A percentile compares a stretch with the other conserved stretches of the same genome.
Evolutionary conservation across 768 basidiomycete species (phyloP).

Genomic region (Suillus placidus): DNA sequence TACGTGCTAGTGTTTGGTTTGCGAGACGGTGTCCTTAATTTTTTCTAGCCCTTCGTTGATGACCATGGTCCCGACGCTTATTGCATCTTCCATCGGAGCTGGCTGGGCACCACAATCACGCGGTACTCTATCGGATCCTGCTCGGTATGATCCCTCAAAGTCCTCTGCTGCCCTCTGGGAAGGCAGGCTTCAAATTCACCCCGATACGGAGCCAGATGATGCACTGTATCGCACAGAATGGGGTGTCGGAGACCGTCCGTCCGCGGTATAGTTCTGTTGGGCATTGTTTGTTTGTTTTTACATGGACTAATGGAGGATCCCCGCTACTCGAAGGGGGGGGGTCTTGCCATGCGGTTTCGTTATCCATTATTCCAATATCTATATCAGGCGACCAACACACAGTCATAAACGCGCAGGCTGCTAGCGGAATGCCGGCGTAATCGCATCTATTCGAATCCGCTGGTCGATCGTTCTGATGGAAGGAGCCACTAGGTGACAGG

Average conservation of each 20-base stretch:
- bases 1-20: conserved; percentile 39
- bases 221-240: conserved; percentile 39
- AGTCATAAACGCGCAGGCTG: neutral
- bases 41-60: conserved; percentile 63
- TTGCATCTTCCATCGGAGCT: conserved; percentile 74
- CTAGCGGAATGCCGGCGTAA: conserved; percentile 1
- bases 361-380: conserved; percentile 10
- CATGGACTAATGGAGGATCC: conserved; percentile 2
- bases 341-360: neutral
- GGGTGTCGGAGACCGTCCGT: conserved; percentile 26
- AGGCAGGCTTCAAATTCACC: conserved; percentile 86
- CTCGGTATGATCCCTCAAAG: conserved; percentile 73
- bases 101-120: conserved; percentile 60
- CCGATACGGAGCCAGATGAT: conserved; percentile 77
- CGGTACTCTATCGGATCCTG: conserved; percentile 72
- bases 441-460: neutral
- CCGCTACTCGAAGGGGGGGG: neutral
- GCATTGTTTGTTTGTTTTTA: neutral
- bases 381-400: conserved; percentile 2
- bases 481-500: neutral
- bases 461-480: conserved; percentile 11
- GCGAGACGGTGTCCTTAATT: conserved; percentile 29
- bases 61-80: conserved; percentile 76
- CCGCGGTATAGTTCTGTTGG: conserved; percentile 8
- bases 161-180: conserved; percentile 84